A percentile compares a stretch with the other conserved stretches of the same genome.
These are phyloP conservation scores for Circinella minor DNA, from an alignment of 371 early-diverging fungal species.

Conservation along the genomic window DNA sequence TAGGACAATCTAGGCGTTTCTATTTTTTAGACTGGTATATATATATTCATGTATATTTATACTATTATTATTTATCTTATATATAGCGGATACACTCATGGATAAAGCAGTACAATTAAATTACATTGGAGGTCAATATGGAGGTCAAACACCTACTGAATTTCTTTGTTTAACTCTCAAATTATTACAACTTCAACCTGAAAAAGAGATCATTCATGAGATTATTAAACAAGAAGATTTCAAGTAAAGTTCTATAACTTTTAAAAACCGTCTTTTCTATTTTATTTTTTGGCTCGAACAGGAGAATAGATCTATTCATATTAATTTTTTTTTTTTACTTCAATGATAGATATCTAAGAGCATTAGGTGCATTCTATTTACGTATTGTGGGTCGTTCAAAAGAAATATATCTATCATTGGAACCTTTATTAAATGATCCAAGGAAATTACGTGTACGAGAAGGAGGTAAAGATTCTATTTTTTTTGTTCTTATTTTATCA, in stretches of 20 bases:
- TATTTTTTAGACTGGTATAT: background rate
- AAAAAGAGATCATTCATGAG: slow-evolving; percentile 81
- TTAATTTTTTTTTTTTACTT: background rate
- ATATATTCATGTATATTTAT: too few relatives aligned
- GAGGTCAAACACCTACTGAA: slow-evolving; percentile 85
- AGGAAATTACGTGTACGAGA: slow-evolving; percentile 79
- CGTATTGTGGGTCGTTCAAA: slow-evolving; percentile 77
- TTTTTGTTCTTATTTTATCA: background rate
- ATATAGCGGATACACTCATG: slow-evolving; percentile 82
- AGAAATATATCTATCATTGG: slow-evolving; percentile 86
- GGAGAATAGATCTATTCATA: too few relatives aligned
- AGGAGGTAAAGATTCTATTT: slow-evolving; percentile 47
- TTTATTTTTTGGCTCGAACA: background rate
- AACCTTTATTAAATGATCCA: slow-evolving; percentile 85
- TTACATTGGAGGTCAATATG: slow-evolving; percentile 87
- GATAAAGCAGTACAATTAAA: slow-evolving; percentile 86
- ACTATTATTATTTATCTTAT: background rate
- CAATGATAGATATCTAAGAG: slow-evolving; percentile 76
- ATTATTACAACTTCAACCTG: slow-evolving; percentile 90
- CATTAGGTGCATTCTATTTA: slow-evolving; percentile 89
- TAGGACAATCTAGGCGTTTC: background rate
- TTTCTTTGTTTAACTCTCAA: slow-evolving; percentile 91
- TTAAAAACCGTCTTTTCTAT: background rate
- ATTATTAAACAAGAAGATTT: slow-evolving; percentile 78
- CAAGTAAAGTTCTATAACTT: slow-evolving; percentile 55